Conservation (phyloP, 2,329 filamentous ascomycete genomes). For the Monilinia vaccinii-corymbosi region DNA sequence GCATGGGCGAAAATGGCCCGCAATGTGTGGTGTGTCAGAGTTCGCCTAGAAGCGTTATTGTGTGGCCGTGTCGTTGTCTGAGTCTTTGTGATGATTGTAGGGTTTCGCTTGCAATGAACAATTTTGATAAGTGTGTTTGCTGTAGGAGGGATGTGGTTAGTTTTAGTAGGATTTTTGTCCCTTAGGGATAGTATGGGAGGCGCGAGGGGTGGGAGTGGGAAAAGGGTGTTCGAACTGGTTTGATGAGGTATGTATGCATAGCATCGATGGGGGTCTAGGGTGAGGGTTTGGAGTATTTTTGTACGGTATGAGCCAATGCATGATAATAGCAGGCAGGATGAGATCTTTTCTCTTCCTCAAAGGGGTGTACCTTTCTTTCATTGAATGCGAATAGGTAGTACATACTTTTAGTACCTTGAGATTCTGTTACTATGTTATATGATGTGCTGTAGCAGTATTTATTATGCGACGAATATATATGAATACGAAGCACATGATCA, state of each 20-base stretch:
- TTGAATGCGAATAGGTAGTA: neutral
- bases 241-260: neutral
- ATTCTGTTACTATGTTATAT: neutral
- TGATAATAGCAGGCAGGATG: neutral
- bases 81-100: constrained; percentile 92
- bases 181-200: constrained; percentile 30
- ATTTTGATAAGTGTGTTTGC: constrained; percentile 93
- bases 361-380: neutral
- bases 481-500: neutral
- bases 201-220: neutral
- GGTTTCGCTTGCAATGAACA: constrained; percentile 89
- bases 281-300: neutral
- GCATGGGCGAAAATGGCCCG: constrained; percentile 65
- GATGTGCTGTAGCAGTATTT: neutral
- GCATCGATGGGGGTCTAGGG: neutral
- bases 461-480: neutral
- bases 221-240: neutral
- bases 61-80: constrained; percentile 94
- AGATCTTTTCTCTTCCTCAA: too few species aligned
- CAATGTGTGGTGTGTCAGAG: constrained; percentile 92
- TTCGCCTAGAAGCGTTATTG: constrained; percentile 75
- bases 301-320: neutral
- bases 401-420: neutral
- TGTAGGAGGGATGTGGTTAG: constrained; percentile 82
- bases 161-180: constrained; percentile 87